Conservation (phyloP, 805 yeast genomes). For the Schizosaccharomyces osmophilus region DNA sequence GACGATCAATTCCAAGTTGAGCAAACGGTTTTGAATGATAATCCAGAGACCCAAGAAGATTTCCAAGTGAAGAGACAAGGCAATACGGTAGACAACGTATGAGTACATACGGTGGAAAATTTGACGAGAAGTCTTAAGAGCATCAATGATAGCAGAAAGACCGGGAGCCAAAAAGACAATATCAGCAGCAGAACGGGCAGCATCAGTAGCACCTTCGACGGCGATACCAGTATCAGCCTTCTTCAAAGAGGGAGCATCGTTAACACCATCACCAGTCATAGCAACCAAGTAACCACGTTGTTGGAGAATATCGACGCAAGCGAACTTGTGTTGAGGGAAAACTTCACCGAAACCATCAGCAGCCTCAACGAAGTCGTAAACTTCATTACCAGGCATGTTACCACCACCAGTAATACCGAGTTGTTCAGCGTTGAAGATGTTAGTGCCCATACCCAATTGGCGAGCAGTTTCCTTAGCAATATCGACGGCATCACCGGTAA, state of each 20-base stretch:
- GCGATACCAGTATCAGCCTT: conserved; percentile 82
- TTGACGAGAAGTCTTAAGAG: conserved; percentile 73
- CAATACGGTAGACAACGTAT: conserved; percentile 93
- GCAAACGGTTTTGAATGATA: conserved; percentile 68
- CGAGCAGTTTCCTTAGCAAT: conserved; percentile 96
- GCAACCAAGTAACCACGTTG: conserved; percentile 42
- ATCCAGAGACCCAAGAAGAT: conserved; percentile 89
- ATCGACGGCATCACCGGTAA: conserved; percentile 98
- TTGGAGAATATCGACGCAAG: conserved; percentile 40
- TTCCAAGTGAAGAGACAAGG: conserved; percentile 83
- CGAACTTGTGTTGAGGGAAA: conserved; percentile 45
- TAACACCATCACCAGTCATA: conserved; percentile 50
- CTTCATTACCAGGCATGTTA: conserved; percentile 41
- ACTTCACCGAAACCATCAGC: conserved; percentile 84
- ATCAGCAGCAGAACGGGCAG: conserved; percentile 23
- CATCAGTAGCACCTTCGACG: conserved; percentile 23
- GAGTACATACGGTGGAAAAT: conserved; percentile 98
- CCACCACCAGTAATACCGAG: conserved; percentile 67
- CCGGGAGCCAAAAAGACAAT: conserved; percentile 31
- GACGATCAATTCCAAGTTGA: conserved; percentile 76
- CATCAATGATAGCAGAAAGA: conserved; percentile 36
- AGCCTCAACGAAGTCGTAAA: conserved; percentile 47
- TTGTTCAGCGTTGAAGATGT: conserved; percentile 90
- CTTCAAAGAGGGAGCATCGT: conserved; percentile 44
- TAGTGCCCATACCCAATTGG: conserved; percentile 88